Conservation (phyloP, 75 land plant species). For the Pinus tabuliformis region DNA sequence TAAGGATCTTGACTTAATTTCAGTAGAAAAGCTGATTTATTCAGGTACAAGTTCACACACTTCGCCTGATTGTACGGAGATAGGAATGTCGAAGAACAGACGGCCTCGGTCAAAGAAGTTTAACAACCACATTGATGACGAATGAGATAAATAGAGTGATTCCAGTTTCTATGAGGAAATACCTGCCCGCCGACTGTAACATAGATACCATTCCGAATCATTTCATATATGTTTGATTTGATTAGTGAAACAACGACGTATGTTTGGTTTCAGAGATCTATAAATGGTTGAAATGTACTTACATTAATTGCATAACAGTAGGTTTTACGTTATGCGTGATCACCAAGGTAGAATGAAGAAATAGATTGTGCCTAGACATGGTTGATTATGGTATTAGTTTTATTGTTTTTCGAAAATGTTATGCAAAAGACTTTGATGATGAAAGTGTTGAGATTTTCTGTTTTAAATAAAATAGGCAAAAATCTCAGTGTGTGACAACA, state of each 20-base stretch:
- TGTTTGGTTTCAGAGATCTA: too few relatives aligned
- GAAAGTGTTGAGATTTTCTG: too few relatives aligned
- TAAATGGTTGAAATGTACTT: neutral
- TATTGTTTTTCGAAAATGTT: too few relatives aligned
- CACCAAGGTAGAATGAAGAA: conserved; percentile 90
- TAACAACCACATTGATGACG: conserved; percentile 74
- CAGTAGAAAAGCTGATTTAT: conserved; percentile 79
- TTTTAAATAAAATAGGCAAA: too few relatives aligned
- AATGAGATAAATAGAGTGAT: conserved; percentile 69
- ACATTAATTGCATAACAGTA: conserved; percentile 72
- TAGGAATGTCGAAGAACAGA: conserved; percentile 51
- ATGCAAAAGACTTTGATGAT: too few relatives aligned
- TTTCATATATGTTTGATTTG: too few relatives aligned
- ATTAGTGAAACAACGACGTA: too few relatives aligned
- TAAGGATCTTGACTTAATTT: conserved; percentile 20
- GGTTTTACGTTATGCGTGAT: conserved; percentile 71
- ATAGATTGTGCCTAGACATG: conserved; percentile 76
- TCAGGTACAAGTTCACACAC: conserved; percentile 66
- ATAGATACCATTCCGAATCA: too few relatives aligned
- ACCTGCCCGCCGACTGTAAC: conserved; percentile 77
- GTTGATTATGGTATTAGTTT: neutral
- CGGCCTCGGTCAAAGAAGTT: conserved; percentile 81
- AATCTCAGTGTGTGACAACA: too few relatives aligned
- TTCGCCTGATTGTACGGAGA: conserved; percentile 34
- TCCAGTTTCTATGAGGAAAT: conserved; percentile 66